Percentiles rank a stretch among this genome's conserved stretches.
phyloP scores from a whole-genome alignment of 75 land plant genomes.

The Ceratopteris richardii region DNA sequence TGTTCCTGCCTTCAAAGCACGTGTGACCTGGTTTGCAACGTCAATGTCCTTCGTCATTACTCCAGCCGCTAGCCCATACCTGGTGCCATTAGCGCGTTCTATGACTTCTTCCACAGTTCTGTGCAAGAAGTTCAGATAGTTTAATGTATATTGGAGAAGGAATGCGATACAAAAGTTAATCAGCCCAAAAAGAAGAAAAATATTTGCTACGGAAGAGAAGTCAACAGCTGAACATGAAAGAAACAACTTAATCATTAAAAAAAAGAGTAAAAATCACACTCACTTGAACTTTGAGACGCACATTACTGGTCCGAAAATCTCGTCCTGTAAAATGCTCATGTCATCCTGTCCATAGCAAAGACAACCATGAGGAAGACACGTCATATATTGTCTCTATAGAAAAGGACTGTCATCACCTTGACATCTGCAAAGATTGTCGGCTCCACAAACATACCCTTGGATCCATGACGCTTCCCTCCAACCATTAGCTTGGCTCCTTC shows the following conservation, averaged over 20 bases:
- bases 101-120: slow-evolving; percentile 66
- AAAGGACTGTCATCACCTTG: slow-evolving; percentile 18
- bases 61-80: slow-evolving; percentile 69
- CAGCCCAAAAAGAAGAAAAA: not conserved
- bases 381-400: not conserved
- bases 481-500: slow-evolving; percentile 73
- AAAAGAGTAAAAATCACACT: slow-evolving; percentile 10
- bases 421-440: slow-evolving; percentile 89
- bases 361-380: not conserved
- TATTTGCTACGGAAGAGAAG: not conserved
- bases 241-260: not conserved
- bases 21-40: slow-evolving; percentile 48
- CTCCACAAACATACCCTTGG: slow-evolving; percentile 74
- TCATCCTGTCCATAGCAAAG: slow-evolving; percentile 37
- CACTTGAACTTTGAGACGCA: slow-evolving; percentile 72
- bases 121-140: not conserved
- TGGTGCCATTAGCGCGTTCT: slow-evolving; percentile 51
- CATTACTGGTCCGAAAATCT: slow-evolving; percentile 91
- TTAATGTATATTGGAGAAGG: not conserved
- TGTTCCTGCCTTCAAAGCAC: slow-evolving; percentile 54
- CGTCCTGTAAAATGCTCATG: slow-evolving; percentile 60
- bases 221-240: not conserved
- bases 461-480: slow-evolving; percentile 59
- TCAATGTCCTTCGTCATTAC: slow-evolving; percentile 56
- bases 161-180: not conserved